phyloP scores from a whole-genome alignment of 2,329 filamentous ascomycete genomes.

The Tolypocladium ophioglossoides region DNA sequence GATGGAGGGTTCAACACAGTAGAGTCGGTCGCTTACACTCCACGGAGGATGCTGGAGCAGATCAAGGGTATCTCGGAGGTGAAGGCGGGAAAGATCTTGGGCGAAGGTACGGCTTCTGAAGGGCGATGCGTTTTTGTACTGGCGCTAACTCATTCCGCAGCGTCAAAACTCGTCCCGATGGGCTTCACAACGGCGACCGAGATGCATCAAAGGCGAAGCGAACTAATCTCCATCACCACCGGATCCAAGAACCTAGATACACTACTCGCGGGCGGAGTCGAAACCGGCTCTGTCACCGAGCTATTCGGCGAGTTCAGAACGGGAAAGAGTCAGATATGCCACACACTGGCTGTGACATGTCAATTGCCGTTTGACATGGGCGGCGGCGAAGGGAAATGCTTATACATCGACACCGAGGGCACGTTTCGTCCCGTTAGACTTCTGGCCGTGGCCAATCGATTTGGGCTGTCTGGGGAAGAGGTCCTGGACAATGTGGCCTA shows the following conservation, averaged over 20 bases:
- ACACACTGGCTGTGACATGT: conserved; percentile 96
- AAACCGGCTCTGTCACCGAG: conserved; percentile 96
- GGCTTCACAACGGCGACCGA: conserved; percentile 98
- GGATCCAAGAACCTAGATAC: conserved; percentile 97
- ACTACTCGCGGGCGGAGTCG: conserved; percentile 83
- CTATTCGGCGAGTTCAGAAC: conserved; percentile 97
- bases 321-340: conserved; percentile 97
- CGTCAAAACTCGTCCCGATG: conserved; percentile 94
- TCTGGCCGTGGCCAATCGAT: conserved; percentile 85
- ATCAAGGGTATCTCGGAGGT: conserved; percentile 98
- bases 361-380: conserved; percentile 98
- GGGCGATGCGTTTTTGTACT: not conserved
- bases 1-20: conserved; percentile 94
- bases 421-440: conserved; percentile 90
- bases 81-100: conserved; percentile 84
- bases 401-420: conserved; percentile 97
- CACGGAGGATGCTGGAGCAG: conserved; percentile 75
- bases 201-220: conserved; percentile 94
- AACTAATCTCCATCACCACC: conserved; percentile 95
- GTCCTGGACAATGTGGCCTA: conserved; percentile 98
- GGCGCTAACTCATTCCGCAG: conserved; percentile 32
- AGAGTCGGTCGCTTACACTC: conserved; percentile 87
- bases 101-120: conserved; percentile 57
- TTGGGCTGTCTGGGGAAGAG: conserved; percentile 90
- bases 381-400: conserved; percentile 92